These are phyloP conservation scores for Stephania yunnanensis DNA, from an alignment of 164 flowering plant genomes.

Conservation along the genomic window DNA sequence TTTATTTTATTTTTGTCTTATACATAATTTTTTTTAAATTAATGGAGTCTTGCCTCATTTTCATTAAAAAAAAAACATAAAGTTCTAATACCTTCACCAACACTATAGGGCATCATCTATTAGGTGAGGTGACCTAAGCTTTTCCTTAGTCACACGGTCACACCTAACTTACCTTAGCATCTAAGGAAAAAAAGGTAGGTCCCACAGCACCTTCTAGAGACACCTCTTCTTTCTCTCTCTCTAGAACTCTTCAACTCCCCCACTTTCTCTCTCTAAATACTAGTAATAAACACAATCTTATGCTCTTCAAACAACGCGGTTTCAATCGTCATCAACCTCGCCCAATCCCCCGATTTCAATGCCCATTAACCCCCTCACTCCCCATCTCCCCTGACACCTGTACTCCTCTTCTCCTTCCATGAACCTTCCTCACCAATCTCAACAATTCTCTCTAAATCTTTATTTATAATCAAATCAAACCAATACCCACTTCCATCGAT, in stretches of 20 bases:
- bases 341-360: not conserved
- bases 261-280: not conserved
- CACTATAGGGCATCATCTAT: no score
- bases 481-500: no score
- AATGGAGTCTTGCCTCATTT: no score
- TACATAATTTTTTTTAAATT: no score
- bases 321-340: not conserved
- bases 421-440: conserved; percentile 26
- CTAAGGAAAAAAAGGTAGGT: conserved; percentile 1
- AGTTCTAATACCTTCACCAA: no score
- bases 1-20: no score
- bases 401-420: conserved; percentile 42
- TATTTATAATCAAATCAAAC: no score
- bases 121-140: no score
- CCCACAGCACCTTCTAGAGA: conserved; percentile 6
- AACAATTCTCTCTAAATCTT: not conserved
- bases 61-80: no score
- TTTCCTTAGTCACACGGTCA: not conserved
- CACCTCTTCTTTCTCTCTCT: not conserved
- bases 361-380: not conserved
- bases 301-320: not conserved
- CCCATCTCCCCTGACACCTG: conserved; percentile 24
- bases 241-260: not conserved
- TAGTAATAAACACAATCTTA: not conserved
- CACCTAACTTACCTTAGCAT: conserved; percentile 5